Evolutionary conservation across 2,329 filamentous ascomycete species (phyloP).

Genomic region (Grosmannia huntii): DNA sequence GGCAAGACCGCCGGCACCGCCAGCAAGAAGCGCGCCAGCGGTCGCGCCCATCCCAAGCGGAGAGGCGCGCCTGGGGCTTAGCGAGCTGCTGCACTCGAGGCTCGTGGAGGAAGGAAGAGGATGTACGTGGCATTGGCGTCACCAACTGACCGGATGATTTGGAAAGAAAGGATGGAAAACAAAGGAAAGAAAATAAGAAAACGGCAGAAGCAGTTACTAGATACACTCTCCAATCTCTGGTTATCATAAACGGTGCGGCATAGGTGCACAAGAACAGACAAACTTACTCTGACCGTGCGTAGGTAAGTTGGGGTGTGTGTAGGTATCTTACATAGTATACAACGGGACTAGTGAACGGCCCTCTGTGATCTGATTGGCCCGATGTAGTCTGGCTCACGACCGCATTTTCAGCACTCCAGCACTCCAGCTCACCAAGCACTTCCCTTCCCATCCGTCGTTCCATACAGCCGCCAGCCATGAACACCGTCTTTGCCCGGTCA

Average conservation of each 20-base stretch:
- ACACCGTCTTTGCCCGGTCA: neutral
- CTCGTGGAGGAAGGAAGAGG: too few relatives aligned
- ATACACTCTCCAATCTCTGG: neutral
- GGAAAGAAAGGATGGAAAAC: neutral
- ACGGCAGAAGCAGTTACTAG: neutral
- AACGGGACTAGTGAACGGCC: too few relatives aligned
- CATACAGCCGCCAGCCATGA: neutral
- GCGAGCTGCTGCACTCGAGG: too few relatives aligned
- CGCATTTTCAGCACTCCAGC: neutral
- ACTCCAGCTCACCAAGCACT: too few relatives aligned
- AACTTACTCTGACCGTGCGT: neutral
- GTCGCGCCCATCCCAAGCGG: conserved; percentile 43
- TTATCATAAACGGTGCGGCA: neutral
- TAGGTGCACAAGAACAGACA: neutral
- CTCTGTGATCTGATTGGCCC: neutral
- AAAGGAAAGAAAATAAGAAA: neutral
- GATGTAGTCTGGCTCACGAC: neutral
- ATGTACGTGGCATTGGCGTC: neutral
- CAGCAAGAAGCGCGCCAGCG: conserved; percentile 20
- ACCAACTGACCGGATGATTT: neutral
- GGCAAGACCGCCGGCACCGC: conserved; percentile 20
- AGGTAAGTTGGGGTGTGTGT: too few relatives aligned
- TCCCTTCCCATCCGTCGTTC: neutral
- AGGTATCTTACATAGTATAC: too few relatives aligned
- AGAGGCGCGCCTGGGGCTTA: conserved; percentile 21